A percentile compares a stretch with the other conserved stretches of the same genome.
These are phyloP conservation scores for Aspergillus egyptiacus DNA, from an alignment of 495 filamentous ascomycete species.

Conservation along the genomic window DNA sequence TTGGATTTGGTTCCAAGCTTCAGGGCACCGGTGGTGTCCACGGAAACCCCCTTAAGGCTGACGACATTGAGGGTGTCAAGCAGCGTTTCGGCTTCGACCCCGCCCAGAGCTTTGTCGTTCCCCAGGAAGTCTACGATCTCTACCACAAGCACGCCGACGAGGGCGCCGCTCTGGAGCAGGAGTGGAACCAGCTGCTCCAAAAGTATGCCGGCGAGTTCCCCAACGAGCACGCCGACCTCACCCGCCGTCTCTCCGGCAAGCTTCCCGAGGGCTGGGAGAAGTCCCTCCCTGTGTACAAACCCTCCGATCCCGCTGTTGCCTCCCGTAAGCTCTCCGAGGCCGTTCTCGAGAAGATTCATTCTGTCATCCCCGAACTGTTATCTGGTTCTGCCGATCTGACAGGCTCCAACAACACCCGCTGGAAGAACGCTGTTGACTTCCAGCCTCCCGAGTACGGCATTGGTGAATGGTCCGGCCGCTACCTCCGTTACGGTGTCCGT, in stretches of 20 bases:
- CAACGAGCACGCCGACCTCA: slow-evolving; percentile 70
- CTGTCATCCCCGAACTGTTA: slow-evolving; percentile 78
- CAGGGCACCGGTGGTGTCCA: slow-evolving; percentile 93
- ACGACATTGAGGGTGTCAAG: slow-evolving; percentile 91
- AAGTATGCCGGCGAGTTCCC: slow-evolving; percentile 77
- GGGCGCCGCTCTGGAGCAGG: slow-evolving; percentile 84
- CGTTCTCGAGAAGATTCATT: slow-evolving; percentile 83
- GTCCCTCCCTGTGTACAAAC: slow-evolving; percentile 84
- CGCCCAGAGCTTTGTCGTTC: slow-evolving; percentile 86
- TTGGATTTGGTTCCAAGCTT: slow-evolving; percentile 91
- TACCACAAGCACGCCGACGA: slow-evolving; percentile 76
- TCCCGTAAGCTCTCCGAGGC: slow-evolving; percentile 94
- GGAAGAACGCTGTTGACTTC: slow-evolving; percentile 97
- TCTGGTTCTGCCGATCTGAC: slow-evolving; percentile 98
- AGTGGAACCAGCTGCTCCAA: slow-evolving; percentile 90
- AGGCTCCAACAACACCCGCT: slow-evolving; percentile 95
- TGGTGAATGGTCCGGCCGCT: slow-evolving; percentile 85
- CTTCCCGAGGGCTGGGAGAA: slow-evolving; percentile 98
- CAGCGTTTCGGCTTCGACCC: slow-evolving; percentile 92
- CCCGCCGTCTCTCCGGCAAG: slow-evolving; percentile 71
- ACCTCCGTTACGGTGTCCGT: slow-evolving; percentile 94
- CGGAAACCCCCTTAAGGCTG: slow-evolving; percentile 87
- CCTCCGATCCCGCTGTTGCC: slow-evolving; percentile 75
- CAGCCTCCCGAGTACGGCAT: slow-evolving; percentile 81
- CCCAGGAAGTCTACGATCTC: slow-evolving; percentile 87